Evolutionary conservation across 2,329 filamentous ascomycete species (phyloP), one percentile per base, ranked within the genome.

Genomic region (Trichoderma sp.): DNA sequence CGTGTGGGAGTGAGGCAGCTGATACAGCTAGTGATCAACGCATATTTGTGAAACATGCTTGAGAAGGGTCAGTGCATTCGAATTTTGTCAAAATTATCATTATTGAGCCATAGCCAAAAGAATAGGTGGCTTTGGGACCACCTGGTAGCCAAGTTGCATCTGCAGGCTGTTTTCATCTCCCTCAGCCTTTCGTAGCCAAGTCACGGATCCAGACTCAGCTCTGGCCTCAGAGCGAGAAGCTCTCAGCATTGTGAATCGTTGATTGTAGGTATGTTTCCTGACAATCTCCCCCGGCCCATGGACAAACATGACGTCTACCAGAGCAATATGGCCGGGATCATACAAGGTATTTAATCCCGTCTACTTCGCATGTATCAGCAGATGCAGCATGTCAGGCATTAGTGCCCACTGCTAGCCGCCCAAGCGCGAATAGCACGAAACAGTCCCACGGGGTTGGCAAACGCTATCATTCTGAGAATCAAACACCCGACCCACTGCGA

Each of bases 271-370:
- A 68, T 4, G 62, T 70, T 27, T 68, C 57, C 14, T 55, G 67
- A 16, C 62, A 37, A 43, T 37, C 29, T 8, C 63, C 63, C 68
- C 68, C 14, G 61, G 47, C 16, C 68, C 58, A 52, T 63, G 63
- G 21, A 63, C 43, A 35, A 70, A 68, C 11, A 68, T 63, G 21
- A 70, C 16, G 19, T 68, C 68, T 27, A 53, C 63, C 13, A 55
- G 58, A 61, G 37, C 58, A 61, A 31, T 37, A 19, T 31, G 27
- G 29, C 37, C 37, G 14, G 59, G 52, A 35, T 64, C 29, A 33
- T 70, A 59, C 21, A 70, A 56, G 19, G 65, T 68, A 16, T 35
- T 57, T n/a, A 68, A 29, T 14, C 69, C 69, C 27, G 64, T 53
- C 19, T n/a, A 11, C 19, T 49, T 24, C 4, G 11, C 13, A 49